These are phyloP conservation scores for Hibiscus tridactylites DNA, from an alignment of 345 rosid genomes.

Conservation along the genomic window DNA sequence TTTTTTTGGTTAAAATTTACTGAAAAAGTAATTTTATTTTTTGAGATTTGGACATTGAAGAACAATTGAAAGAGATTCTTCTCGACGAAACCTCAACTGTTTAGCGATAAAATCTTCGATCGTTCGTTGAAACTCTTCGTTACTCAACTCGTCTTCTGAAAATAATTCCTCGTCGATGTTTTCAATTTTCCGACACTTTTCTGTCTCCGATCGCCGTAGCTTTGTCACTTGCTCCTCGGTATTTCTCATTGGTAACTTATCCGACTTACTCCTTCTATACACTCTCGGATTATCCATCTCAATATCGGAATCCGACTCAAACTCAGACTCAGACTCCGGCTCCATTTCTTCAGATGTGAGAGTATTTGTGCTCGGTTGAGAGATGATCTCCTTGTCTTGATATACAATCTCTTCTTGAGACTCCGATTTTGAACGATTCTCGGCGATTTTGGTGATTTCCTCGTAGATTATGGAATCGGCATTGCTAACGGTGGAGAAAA, in stretches of 20 bases:
- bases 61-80: conserved; percentile 46
- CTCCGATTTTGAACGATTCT: conserved; percentile 10
- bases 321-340: conserved; percentile 3
- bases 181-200: conserved; percentile 13
- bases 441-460: conserved; percentile 31
- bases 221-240: conserved; percentile 4
- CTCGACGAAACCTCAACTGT: conserved; percentile 55
- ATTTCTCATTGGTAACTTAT: conserved; percentile 6
- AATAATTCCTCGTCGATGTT: conserved; percentile 2
- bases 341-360: background rate
- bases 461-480: conserved; percentile 29
- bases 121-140: conserved; percentile 65
- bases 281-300: conserved; percentile 12
- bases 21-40: background rate
- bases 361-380: conserved; percentile 18
- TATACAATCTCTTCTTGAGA: conserved; percentile 17
- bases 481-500: conserved; percentile 15
- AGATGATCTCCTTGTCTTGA: conserved; percentile 49
- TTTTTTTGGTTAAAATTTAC: background rate
- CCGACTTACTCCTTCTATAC: conserved; percentile 35
- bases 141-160: conserved; percentile 45
- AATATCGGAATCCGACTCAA: conserved; percentile 4
- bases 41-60: conserved; percentile 23
- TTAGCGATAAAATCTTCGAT: conserved; percentile 72
- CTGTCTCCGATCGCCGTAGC: conserved; percentile 50